phyloP scores from a whole-genome alignment of 805 yeast species.

The Cyberlindnera maritima region DNA sequence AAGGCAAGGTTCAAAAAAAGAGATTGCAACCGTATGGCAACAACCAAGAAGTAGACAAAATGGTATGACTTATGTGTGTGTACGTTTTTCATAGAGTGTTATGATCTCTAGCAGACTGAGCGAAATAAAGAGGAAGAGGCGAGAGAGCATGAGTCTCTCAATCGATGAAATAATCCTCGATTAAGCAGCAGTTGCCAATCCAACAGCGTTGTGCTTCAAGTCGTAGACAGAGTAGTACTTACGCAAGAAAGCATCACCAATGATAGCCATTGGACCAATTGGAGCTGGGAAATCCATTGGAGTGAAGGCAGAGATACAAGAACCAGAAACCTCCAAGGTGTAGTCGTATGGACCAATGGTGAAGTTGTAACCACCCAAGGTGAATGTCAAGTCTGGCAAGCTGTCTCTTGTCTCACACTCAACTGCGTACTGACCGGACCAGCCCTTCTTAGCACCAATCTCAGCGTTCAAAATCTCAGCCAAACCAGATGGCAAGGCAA shows the following conservation, averaged over 20 bases:
- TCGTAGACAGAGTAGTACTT: slow-evolving; percentile 93
- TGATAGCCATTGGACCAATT: slow-evolving; percentile 91
- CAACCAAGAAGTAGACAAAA: too few relatives aligned
- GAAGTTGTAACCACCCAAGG: slow-evolving; percentile 86
- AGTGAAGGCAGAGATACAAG: slow-evolving; percentile 94
- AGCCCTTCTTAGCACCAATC: slow-evolving; percentile 95
- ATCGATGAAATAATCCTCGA: not conserved
- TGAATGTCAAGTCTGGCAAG: slow-evolving; percentile 91
- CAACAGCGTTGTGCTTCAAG: slow-evolving; percentile 86
- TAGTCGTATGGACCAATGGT: slow-evolving; percentile 88
- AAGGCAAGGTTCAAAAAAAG: too few relatives aligned
- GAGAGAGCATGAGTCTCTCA: not conserved
- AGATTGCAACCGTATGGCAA: too few relatives aligned
- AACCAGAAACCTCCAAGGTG: slow-evolving; percentile 90
- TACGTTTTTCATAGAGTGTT: not conserved
- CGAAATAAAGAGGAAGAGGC: not conserved
- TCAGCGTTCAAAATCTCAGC: slow-evolving; percentile 94
- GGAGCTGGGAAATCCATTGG: slow-evolving; percentile 98
- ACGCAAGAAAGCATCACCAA: slow-evolving; percentile 98
- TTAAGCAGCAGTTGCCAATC: slow-evolving; percentile 78
- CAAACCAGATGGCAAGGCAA: slow-evolving; percentile 90
- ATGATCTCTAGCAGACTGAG: not conserved
- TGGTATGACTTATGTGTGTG: not conserved
- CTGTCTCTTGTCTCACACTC: slow-evolving; percentile 84
- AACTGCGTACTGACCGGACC: slow-evolving; percentile 95